Conservation (phyloP, 441 rosid species). For the Adansonia madagascariensis region DNA sequence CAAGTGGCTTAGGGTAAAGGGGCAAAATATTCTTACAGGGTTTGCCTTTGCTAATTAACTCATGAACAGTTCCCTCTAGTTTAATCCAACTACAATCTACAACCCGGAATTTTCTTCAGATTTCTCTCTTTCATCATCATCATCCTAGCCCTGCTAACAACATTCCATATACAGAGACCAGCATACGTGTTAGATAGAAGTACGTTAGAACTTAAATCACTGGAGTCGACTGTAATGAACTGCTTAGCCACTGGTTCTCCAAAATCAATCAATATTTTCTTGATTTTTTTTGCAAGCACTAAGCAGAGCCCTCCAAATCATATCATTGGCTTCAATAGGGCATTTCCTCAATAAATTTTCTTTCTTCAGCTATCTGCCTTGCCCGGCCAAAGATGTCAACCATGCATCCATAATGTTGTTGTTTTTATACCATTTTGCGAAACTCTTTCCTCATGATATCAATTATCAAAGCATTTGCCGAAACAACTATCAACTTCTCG, state of each 20-base stretch:
- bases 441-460: conserved; percentile 63
- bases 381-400: conserved; percentile 60
- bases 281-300: conserved; percentile 49
- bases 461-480: background rate
- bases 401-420: conserved; percentile 68
- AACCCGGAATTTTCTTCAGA: conserved; percentile 53
- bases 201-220: conserved; percentile 54
- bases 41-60: conserved; percentile 35
- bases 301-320: conserved; percentile 60
- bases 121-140: conserved; percentile 54
- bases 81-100: conserved; percentile 58
- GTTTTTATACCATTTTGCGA: conserved; percentile 53
- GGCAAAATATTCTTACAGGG: no score
- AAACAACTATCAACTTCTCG: no score
- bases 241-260: conserved; percentile 53
- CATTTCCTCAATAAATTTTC: conserved; percentile 53
- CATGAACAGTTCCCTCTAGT: conserved; percentile 66
- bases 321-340: conserved; percentile 58
- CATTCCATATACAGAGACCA: conserved; percentile 58
- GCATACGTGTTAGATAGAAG: conserved; percentile 62
- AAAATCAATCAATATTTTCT: conserved; percentile 40
- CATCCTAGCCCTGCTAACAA: conserved; percentile 46
- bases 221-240: conserved; percentile 44
- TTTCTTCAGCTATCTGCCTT: conserved; percentile 52
- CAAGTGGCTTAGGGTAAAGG: no score